Evolutionary conservation across 257 asterid species (phyloP).

Genomic region (Capsicum pubescens): DNA sequence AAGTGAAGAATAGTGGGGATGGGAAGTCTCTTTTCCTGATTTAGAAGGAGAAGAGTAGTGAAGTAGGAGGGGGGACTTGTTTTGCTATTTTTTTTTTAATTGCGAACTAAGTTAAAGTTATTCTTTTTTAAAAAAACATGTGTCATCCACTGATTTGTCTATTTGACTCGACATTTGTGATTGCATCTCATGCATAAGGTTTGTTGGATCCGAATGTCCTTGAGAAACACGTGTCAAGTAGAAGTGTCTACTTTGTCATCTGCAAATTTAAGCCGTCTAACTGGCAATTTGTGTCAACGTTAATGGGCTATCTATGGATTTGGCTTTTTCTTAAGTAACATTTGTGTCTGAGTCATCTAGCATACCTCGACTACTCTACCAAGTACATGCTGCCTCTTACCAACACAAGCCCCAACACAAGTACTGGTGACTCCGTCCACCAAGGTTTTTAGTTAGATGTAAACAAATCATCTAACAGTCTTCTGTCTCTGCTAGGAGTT

Average conservation of each 20-base stretch:
- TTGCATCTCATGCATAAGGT: conserved; percentile 3
- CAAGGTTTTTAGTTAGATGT: background rate
- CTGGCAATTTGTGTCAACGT: background rate
- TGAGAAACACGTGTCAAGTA: background rate
- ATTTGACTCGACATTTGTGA: background rate
- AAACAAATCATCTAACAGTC: background rate
- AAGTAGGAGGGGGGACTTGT: background rate
- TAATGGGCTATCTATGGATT: background rate
- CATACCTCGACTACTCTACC: background rate
- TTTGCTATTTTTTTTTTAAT: background rate
- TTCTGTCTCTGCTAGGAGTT: background rate
- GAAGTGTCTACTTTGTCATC: conserved; percentile 1
- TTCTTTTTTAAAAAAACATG: background rate
- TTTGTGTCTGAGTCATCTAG: background rate
- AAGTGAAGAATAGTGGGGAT: background rate
- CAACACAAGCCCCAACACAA: background rate
- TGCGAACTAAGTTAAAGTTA: background rate
- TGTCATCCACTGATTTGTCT: background rate
- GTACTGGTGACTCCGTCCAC: background rate
- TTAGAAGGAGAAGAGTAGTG: background rate
- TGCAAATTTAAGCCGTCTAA: background rate
- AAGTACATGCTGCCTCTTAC: background rate
- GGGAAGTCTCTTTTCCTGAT: background rate
- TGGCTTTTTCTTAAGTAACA: background rate
- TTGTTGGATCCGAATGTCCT: background rate